Base-by-base conservation (phyloP, 2,329 filamentous ascomycete genomes). In the Alternaria sp. region DNA sequence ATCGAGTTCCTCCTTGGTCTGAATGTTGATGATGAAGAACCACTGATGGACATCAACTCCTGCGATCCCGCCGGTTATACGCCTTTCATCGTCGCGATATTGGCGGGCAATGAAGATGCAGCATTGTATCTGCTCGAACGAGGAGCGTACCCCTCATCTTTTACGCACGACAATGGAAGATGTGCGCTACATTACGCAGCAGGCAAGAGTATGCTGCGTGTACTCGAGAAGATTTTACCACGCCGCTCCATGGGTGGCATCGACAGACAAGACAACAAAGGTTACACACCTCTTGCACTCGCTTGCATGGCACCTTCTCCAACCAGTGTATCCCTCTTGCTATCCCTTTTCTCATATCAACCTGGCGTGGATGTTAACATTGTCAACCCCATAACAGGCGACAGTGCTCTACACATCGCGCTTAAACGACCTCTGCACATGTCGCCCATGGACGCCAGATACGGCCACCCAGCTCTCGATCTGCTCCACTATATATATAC, bases 11-110 rank as follows among this genome's bases (percentile, higher is more conserved):
- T 69, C 7, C 18, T 62, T 20, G 44, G 49, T 2, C 6, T 52
- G 4, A 57, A 38, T 4, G 7, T 38, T 3, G 47, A 30, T 4
- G 30, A 51, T 2, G 20, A 38, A 6, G 18, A 24, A 22, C 28
- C 51, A 4, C 49, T 64, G 4, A 53, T 36, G 12, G 32, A 65
- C 36, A 59, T 71, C 26, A 59, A 72, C 11, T 39, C 30, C 4
- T 24, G 52, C n/a, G 62, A 57, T 22, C 30, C 36, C 9, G 57
- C 62, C 11, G 62, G 60, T 9, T 57, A 58, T 43, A 67, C 67
- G 2, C 65, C 69, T 18, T 58, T 72, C n/a, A 59, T 64, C 7
- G 64, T 48, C 12, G 66, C 69, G 7, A 34, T 69, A 43, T 59
- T 36, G 3, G 51, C 54, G 6, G 57, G 52, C 4, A 46, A 65